phyloP scores from a whole-genome alignment of 495 filamentous ascomycete genomes.

The Talaromyces thailandensis region DNA sequence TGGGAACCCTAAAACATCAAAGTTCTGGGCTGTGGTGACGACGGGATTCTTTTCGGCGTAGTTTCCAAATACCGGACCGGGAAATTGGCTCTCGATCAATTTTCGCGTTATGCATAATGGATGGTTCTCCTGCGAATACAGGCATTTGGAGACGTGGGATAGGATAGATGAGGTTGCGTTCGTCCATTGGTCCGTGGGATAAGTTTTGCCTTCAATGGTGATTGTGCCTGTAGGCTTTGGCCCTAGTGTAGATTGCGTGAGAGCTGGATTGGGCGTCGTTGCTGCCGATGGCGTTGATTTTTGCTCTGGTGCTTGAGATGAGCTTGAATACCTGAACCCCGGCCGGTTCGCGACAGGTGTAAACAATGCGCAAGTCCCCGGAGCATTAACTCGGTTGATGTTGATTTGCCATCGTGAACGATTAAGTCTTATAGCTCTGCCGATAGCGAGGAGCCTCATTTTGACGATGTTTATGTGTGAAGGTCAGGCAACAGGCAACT shows the following conservation, averaged over 20 bases:
- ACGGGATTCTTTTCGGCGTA: slow-evolving; percentile 74
- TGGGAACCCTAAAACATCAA: slow-evolving; percentile 89
- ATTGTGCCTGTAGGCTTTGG: slow-evolving; percentile 14
- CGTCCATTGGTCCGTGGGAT: slow-evolving; percentile 71
- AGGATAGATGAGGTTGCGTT: slow-evolving; percentile 74
- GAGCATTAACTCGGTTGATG: slow-evolving; percentile 18
- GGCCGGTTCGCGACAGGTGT: slow-evolving; percentile 8
- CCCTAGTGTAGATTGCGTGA: slow-evolving; percentile 3
- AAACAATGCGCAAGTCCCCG: slow-evolving; percentile 14
- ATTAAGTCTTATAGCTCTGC: slow-evolving; percentile 33
- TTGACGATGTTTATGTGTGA: not conserved
- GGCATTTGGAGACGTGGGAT: slow-evolving; percentile 57
- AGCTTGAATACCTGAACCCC: slow-evolving; percentile 29
- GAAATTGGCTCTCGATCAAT: slow-evolving; percentile 87
- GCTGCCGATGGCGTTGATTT: slow-evolving; percentile 5
- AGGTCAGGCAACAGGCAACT: not conserved
- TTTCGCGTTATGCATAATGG: slow-evolving; percentile 83
- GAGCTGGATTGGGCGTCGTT: slow-evolving; percentile 8
- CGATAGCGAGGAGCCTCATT: slow-evolving; percentile 39
- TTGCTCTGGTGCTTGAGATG: slow-evolving; percentile 18
- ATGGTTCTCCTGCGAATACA: slow-evolving; percentile 83
- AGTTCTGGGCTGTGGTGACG: slow-evolving; percentile 82
- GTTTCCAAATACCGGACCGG: slow-evolving; percentile 57
- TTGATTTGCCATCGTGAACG: slow-evolving; percentile 30
- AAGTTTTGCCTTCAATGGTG: slow-evolving; percentile 52